Conservation (phyloP, 2,329 filamentous ascomycete species). For the Phialocephala subalpina region DNA sequence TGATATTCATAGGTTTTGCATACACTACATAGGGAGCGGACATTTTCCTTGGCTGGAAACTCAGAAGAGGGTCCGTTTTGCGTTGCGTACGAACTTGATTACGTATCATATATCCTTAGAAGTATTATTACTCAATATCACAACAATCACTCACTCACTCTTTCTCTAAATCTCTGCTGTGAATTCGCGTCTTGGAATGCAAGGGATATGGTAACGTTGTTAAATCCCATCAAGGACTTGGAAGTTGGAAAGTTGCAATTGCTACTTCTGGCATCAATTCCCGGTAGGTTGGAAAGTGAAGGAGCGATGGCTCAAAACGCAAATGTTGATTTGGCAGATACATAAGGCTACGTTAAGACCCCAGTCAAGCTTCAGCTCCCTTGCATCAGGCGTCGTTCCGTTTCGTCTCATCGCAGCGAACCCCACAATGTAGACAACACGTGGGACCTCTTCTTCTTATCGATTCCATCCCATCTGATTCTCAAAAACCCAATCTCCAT, state of each 20-base stretch:
- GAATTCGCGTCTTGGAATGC: too few relatives aligned
- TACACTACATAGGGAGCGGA: not conserved
- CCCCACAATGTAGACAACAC: slow-evolving; percentile 7
- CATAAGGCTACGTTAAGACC: not conserved
- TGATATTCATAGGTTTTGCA: not conserved
- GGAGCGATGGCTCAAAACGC: not conserved
- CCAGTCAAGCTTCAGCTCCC: not conserved
- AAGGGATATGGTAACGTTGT: too few relatives aligned
- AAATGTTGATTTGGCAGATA: not conserved
- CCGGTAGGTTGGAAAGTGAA: slow-evolving; percentile 4
- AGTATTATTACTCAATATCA: not conserved
- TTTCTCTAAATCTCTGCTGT: not conserved
- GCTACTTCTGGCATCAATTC: not conserved
- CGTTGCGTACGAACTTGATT: too few relatives aligned
- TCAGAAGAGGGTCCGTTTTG: too few relatives aligned
- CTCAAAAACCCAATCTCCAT: not conserved
- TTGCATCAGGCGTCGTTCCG: not conserved
- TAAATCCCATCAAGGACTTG: not conserved
- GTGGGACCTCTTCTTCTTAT: not conserved
- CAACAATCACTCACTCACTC: not conserved
- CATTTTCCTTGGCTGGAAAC: not conserved
- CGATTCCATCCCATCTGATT: not conserved
- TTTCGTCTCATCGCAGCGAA: slow-evolving; percentile 2
- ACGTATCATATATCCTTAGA: not conserved
- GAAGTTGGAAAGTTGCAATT: not conserved